phyloP scores from a whole-genome alignment of 805 yeast species.

The Metschnikowia borealis region DNA sequence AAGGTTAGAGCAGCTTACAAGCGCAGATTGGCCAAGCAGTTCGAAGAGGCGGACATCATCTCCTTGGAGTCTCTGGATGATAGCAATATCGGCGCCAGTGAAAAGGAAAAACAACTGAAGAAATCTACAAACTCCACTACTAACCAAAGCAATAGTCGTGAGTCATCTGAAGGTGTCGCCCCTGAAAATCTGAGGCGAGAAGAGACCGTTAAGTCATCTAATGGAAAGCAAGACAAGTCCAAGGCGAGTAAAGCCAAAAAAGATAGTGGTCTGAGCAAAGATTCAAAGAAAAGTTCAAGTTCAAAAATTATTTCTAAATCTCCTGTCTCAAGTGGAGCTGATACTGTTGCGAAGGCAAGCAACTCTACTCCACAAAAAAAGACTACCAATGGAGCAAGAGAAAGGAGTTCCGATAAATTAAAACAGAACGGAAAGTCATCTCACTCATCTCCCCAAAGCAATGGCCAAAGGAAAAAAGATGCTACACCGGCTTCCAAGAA shows the following conservation, averaged over 20 bases:
- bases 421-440: neutral
- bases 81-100: neutral
- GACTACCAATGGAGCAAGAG: too few species aligned
- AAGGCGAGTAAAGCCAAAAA: neutral
- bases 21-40: constrained; percentile 8
- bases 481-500: neutral
- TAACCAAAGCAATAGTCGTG: neutral
- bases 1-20: constrained; percentile 6
- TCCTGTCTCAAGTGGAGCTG: neutral
- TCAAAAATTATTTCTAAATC: neutral
- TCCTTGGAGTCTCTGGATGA: constrained; percentile 6
- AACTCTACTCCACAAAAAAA: neutral
- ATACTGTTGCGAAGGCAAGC: neutral
- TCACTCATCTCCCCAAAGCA: neutral
- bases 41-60: constrained; percentile 10
- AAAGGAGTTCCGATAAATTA: neutral
- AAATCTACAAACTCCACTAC: neutral
- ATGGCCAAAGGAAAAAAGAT: neutral
- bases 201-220: neutral
- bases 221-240: neutral
- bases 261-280: neutral
- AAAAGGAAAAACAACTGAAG: neutral
- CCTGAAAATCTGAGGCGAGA: neutral
- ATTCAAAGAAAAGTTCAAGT: neutral
- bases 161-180: neutral